phyloP scores from a whole-genome alignment of 257 asterid species.

The Solanum raphanifolium region DNA sequence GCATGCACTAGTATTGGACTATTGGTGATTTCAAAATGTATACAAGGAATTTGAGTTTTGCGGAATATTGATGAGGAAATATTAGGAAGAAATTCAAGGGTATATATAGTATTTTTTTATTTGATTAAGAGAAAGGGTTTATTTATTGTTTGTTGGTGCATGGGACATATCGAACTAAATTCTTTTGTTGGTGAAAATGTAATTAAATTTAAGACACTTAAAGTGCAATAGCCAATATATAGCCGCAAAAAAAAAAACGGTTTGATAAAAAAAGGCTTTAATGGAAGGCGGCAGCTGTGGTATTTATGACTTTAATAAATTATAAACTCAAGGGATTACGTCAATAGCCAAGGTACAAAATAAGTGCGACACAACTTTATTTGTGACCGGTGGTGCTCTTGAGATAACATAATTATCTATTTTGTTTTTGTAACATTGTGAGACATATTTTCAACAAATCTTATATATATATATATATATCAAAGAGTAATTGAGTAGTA shows the following conservation, averaged over 20 bases:
- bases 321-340: background rate
- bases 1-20: background rate
- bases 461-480: no score
- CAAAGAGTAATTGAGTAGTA: no score
- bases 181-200: background rate
- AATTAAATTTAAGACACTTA: constrained; percentile 11
- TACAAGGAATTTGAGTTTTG: background rate
- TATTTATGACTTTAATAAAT: background rate
- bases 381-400: no score
- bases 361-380: no score
- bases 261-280: background rate
- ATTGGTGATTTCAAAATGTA: background rate
- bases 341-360: background rate
- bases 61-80: constrained; percentile 1
- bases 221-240: constrained; percentile 8
- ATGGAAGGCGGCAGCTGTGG: background rate
- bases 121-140: background rate
- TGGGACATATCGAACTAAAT: background rate
- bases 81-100: background rate
- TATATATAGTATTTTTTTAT: background rate
- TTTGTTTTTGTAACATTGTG: no score
- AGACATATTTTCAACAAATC: no score
- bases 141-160: constrained; percentile 39
- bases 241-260: constrained; percentile 27
- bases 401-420: no score